phyloP scores from a whole-genome alignment of 2,329 filamentous ascomycete genomes.

The Clarireedia homoeocarpa region DNA sequence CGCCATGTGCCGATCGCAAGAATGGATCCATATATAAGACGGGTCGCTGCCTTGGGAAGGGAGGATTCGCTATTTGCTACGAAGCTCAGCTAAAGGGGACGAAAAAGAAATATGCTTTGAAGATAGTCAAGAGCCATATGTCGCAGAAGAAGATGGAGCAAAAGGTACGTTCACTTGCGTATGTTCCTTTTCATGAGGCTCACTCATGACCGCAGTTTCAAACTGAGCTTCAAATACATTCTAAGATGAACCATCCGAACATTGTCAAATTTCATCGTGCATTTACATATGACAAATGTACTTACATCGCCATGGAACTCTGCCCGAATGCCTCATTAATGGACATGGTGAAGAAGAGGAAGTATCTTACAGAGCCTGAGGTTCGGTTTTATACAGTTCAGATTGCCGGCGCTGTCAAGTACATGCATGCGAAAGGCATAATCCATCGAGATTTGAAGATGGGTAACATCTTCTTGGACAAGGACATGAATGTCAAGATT shows the following conservation, averaged over 20 bases:
- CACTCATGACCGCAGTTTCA: conserved; percentile 44
- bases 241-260: conserved; percentile 92
- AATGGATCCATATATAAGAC: conserved; percentile 67
- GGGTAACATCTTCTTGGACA: conserved; percentile 93
- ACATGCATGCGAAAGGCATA: conserved; percentile 91
- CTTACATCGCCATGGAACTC: conserved; percentile 88
- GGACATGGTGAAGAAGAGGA: conserved; percentile 93
- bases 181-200: neutral
- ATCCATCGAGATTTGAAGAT: conserved; percentile 97
- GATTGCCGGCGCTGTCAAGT: conserved; percentile 94
- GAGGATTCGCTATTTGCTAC: conserved; percentile 77
- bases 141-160: conserved; percentile 70
- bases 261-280: conserved; percentile 94
- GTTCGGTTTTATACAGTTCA: conserved; percentile 91
- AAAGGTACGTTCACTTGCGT: conserved; percentile 47
- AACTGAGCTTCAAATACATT: conserved; percentile 93
- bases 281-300: conserved; percentile 82
- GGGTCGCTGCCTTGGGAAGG: conserved; percentile 68
- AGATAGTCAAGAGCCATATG: conserved; percentile 80
- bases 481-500: conserved; percentile 94
- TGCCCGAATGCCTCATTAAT: conserved; percentile 95
- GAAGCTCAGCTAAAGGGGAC: conserved; percentile 59
- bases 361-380: conserved; percentile 85
- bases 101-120: conserved; percentile 64
- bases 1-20: conserved; percentile 59